Evolutionary conservation across 2,329 filamentous ascomycete species (phyloP), one percentile per base, ranked within the genome.

Genomic region (Penicillium sp.): DNA sequence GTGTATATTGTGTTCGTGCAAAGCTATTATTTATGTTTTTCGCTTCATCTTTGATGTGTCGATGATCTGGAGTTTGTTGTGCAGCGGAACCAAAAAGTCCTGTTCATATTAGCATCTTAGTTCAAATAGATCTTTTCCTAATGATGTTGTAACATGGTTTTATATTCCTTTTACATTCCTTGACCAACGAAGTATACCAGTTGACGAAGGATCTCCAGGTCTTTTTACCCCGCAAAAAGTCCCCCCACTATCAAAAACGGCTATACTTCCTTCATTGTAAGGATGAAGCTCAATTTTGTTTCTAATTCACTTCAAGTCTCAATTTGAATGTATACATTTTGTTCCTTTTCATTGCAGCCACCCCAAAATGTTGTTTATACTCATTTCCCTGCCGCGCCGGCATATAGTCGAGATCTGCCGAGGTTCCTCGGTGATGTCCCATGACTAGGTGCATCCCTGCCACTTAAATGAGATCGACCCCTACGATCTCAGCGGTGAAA

Each of bases 31-130:
- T 48, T 37, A 40, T 48, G 50, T 53, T 57, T 53, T 48, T 63
- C 50, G 60, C 49, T 53, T 60, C 46, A 57, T 63, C 54, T 62
- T 57, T 72, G 62, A 72, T 62, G 70, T 68, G 69, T 71, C 62
- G 64, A 72, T 64, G 70, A 71, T 70, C 56, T 66, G 71, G 70
- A 72, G 71, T 73, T 71, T 67, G 61, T 65, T 22, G 22, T 22
- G 60, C 67, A 71, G 69, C 66, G 69, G 65, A 69, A 67, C 67
- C 66, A 61, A 70, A 70, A 72, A 70, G 68, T 65, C 58, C 61
- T 66, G 58, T 70, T 65, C 61, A 64, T 61, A 69, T 68, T 57
- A 64, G 63, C 63, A 68, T 69, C 58, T 57, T 56, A 59, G 55
- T 55, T 42, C 49, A 66, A 63, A 65, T 61, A 65, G 52, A 67